Percentiles rank a stretch among this genome's conserved stretches.
phyloP scores from a whole-genome alignment of 805 yeast species.

The Kazachstania africana region DNA sequence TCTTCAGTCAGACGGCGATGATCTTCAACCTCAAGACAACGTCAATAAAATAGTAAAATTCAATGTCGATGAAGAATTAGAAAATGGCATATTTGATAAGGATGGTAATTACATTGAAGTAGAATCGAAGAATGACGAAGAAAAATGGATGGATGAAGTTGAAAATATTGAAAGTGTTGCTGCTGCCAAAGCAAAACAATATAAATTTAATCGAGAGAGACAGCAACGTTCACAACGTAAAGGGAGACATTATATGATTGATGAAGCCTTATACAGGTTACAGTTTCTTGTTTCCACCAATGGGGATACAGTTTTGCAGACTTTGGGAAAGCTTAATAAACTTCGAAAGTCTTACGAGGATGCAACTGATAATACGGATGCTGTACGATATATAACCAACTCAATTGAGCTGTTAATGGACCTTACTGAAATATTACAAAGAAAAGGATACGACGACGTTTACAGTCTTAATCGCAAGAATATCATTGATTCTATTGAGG shows the following conservation, averaged over 20 bases:
- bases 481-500: slow-evolving; percentile 18
- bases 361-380: background rate
- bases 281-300: slow-evolving; percentile 31
- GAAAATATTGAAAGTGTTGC: slow-evolving; percentile 6
- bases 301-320: slow-evolving; percentile 32
- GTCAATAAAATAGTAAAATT: slow-evolving; percentile 33
- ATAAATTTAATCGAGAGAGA: slow-evolving; percentile 10
- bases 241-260: slow-evolving; percentile 13
- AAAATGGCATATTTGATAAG: slow-evolving; percentile 38
- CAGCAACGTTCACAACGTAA: slow-evolving; percentile 11
- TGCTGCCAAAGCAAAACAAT: slow-evolving; percentile 7
- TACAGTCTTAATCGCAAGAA: slow-evolving; percentile 37
- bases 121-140: slow-evolving; percentile 21
- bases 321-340: slow-evolving; percentile 30
- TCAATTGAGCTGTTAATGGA: slow-evolving; percentile 33
- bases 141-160: slow-evolving; percentile 17
- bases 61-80: slow-evolving; percentile 36
- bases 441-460: slow-evolving; percentile 29
- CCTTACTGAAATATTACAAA: slow-evolving; percentile 30
- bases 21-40: background rate
- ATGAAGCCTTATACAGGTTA: slow-evolving; percentile 25
- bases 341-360: slow-evolving; percentile 11
- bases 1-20: background rate
- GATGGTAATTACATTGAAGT: slow-evolving; percentile 38
- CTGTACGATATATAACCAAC: slow-evolving; percentile 2